These are phyloP conservation scores for Psidium guajava DNA, from an alignment of 345 rosid genomes.

Conservation along the genomic window DNA sequence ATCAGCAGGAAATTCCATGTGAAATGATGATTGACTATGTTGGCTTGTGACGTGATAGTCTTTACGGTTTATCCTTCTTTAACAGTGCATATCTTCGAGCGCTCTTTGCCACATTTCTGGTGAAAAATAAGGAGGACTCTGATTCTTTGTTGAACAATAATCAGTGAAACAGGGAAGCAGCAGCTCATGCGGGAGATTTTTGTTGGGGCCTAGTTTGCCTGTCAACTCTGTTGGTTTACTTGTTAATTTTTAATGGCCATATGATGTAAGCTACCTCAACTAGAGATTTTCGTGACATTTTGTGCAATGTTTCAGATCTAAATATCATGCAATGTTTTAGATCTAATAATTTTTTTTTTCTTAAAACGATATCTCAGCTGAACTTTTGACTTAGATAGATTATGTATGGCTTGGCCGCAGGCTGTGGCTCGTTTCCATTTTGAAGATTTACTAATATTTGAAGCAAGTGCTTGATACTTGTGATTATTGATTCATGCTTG, in stretches of 20 bases:
- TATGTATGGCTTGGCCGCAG: not conserved
- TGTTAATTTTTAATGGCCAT: not conserved
- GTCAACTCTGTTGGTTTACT: not conserved
- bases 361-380: not conserved
- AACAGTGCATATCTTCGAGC: not conserved
- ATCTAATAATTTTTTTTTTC: not conserved
- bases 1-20: conserved; percentile 47
- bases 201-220: not conserved
- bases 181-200: not conserved
- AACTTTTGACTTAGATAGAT: not conserved
- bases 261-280: not conserved
- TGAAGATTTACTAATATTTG: not conserved
- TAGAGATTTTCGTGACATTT: not conserved
- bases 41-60: not conserved
- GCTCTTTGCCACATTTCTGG: not conserved
- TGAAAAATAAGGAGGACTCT: not conserved
- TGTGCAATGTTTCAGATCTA: not conserved
- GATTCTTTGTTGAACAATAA: not conserved
- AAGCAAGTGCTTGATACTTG: not conserved
- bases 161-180: not conserved
- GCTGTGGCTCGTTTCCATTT: not conserved
- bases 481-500: not conserved
- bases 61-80: not conserved
- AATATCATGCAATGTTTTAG: not conserved
- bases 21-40: conserved; percentile 1